These are phyloP conservation scores for Gracilaria vermiculophylla DNA, from an alignment of 23 red algal genomes.

Conservation along the genomic window DNA sequence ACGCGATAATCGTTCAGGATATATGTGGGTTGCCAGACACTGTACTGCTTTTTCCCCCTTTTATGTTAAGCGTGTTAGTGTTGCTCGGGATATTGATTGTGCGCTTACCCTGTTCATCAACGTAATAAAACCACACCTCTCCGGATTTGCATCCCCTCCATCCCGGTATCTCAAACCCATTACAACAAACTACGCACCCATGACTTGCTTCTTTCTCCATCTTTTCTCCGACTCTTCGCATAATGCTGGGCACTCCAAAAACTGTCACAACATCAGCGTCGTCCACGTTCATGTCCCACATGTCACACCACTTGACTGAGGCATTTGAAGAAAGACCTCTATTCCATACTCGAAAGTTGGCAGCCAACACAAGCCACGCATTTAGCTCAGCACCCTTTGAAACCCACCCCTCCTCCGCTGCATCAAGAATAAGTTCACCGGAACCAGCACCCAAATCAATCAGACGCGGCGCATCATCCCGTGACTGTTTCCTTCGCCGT, in stretches of 20 bases:
- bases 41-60: background rate
- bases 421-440: constrained; percentile 47
- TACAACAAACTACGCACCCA: constrained; percentile 50
- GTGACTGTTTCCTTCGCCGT: background rate
- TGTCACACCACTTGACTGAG: constrained; percentile 25
- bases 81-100: background rate
- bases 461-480: background rate
- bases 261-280: constrained; percentile 45
- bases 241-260: constrained; percentile 55
- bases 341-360: constrained; percentile 2
- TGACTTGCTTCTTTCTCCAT: constrained; percentile 12
- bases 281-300: constrained; percentile 8
- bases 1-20: too few species aligned
- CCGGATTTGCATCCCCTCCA: constrained; percentile 26
- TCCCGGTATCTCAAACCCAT: constrained; percentile 39
- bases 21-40: background rate
- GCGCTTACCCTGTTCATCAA: background rate
- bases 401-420: constrained; percentile 14
- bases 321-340: background rate
- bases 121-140: constrained; percentile 52
- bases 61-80: background rate
- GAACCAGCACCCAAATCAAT: constrained; percentile 54
- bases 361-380: constrained; percentile 33
- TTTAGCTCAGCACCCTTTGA: constrained; percentile 50
- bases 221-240: constrained; percentile 24